phyloP scores from a whole-genome alignment of 2,329 filamentous ascomycete species.

The Colletotrichum eremochloae region DNA sequence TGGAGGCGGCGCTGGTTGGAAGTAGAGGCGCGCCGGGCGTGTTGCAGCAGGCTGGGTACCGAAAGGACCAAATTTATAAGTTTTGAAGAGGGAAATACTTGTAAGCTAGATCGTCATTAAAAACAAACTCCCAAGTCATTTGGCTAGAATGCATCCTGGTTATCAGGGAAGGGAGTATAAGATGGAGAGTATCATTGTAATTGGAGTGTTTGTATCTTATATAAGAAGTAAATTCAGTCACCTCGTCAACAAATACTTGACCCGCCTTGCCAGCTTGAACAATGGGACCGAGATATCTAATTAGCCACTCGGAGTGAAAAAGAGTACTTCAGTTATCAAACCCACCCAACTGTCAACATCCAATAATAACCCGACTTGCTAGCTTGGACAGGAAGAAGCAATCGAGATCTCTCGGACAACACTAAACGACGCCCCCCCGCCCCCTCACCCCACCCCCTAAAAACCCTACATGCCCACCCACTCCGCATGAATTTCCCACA shows the following conservation, averaged over 20 bases:
- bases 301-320: background rate
- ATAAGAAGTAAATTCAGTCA: background rate
- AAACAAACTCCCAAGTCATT: too few species aligned
- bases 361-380: constrained; percentile 16
- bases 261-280: background rate
- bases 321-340: background rate
- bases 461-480: too few species aligned
- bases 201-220: background rate
- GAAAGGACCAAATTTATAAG: constrained; percentile 68
- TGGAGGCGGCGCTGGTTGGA: constrained; percentile 71
- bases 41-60: constrained; percentile 69
- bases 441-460: too few species aligned
- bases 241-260: background rate
- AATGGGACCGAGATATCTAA: background rate
- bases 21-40: constrained; percentile 61
- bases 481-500: too few species aligned
- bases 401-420: too few species aligned
- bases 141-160: background rate
- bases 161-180: background rate
- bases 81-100: constrained; percentile 57
- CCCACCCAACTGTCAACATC: too few species aligned
- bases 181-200: background rate
- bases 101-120: background rate
- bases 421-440: too few species aligned
- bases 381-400: too few species aligned